Percentiles rank a stretch among this genome's conserved stretches.
Conservation (phyloP, 164 flowering plant species). For the Nelumbo lutea region DNA sequence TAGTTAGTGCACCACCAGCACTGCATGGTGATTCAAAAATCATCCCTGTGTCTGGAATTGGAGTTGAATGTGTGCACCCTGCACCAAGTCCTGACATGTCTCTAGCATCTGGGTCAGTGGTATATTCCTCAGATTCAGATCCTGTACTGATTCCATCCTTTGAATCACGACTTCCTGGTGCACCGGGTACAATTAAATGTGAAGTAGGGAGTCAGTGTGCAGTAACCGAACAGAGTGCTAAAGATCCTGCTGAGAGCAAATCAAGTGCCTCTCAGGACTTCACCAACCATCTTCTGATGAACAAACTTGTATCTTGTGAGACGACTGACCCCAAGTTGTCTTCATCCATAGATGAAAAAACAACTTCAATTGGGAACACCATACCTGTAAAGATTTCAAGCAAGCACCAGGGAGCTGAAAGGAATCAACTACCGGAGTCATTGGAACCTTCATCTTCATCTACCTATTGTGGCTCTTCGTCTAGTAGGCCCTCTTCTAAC, state of each 20-base stretch:
- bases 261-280: conserved; percentile 30
- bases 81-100: conserved; percentile 20
- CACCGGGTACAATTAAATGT: conserved; percentile 51
- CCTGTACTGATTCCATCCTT: conserved; percentile 56
- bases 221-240: conserved; percentile 25
- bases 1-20: conserved; percentile 15
- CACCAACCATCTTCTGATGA: conserved; percentile 6
- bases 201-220: conserved; percentile 48
- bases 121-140: conserved; percentile 61
- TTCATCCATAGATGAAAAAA: conserved; percentile 16
- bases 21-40: conserved; percentile 14
- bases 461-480: conserved; percentile 26
- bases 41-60: conserved; percentile 20
- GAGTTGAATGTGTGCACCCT: conserved; percentile 19
- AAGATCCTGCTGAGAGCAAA: conserved; percentile 31
- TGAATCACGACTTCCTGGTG: conserved; percentile 43
- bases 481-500: conserved; percentile 62
- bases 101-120: conserved; percentile 41
- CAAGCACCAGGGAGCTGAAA: conserved; percentile 40
- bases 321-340: conserved; percentile 15
- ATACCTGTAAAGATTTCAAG: conserved; percentile 32
- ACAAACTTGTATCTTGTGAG: conserved; percentile 9
- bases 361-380: conserved; percentile 28
- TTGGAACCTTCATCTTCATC: conserved; percentile 30
- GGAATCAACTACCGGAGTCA: conserved; percentile 39